These are phyloP conservation scores for Silene latifolia DNA, from an alignment of 148 eudicot species.

Conservation along the genomic window DNA sequence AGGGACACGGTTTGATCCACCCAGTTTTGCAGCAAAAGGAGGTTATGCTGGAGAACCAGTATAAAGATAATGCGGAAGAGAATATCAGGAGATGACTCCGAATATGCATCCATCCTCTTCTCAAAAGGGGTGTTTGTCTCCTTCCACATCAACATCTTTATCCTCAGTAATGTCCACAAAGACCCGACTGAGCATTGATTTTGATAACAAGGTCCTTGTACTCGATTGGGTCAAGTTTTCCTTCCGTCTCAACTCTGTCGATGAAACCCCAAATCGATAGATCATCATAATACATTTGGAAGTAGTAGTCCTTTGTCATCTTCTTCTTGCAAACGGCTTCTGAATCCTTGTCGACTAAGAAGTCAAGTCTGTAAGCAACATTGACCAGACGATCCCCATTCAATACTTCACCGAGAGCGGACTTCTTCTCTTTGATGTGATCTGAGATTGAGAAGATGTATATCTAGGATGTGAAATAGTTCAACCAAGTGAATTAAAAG, in stretches of 20 bases:
- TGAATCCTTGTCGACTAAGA: slow-evolving; percentile 47
- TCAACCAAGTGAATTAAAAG: no score
- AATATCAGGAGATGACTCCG: slow-evolving; percentile 58
- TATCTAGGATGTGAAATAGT: no score
- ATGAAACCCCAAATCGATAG: slow-evolving; percentile 68
- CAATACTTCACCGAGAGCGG: slow-evolving; percentile 38
- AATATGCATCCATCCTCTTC: slow-evolving; percentile 64
- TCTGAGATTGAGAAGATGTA: slow-evolving; percentile 17
- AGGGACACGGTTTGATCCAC: slow-evolving; percentile 32
- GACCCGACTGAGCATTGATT: slow-evolving; percentile 50
- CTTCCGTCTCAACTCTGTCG: slow-evolving; percentile 42
- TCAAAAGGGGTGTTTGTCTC: slow-evolving; percentile 52
- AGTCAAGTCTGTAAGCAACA: slow-evolving; percentile 57
- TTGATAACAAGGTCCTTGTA: slow-evolving; percentile 64
- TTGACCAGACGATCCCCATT: slow-evolving; percentile 68
- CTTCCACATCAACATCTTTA: slow-evolving; percentile 54
- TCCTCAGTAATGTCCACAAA: slow-evolving; percentile 63
- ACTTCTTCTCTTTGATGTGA: slow-evolving; percentile 45
- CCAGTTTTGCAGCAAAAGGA: slow-evolving; percentile 35
- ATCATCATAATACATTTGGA: slow-evolving; percentile 77
- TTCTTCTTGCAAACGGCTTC: slow-evolving; percentile 50
- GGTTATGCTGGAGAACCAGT: slow-evolving; percentile 64
- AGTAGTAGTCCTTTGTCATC: slow-evolving; percentile 53
- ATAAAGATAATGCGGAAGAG: slow-evolving; percentile 63
- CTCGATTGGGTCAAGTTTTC: slow-evolving; percentile 41